Base-by-base conservation (phyloP, 2,329 filamentous ascomycete genomes). In the Taxawa tesnikishii region DNA sequence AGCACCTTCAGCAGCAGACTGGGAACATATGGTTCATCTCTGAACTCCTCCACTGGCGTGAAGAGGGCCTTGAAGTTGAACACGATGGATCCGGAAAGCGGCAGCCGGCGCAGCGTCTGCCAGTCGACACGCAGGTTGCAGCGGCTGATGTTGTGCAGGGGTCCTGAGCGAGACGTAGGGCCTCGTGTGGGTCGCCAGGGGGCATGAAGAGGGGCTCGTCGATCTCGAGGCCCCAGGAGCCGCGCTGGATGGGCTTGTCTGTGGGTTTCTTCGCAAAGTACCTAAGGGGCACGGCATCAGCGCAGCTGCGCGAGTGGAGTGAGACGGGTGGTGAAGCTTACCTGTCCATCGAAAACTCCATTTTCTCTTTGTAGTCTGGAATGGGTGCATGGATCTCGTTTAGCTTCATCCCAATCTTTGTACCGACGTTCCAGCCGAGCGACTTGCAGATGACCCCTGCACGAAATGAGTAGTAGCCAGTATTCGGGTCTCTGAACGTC, bases 1-100 rank as follows among this genome's bases (percentile, higher is more conserved):
- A 88, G 45, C 1, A 90, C 60, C 54, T 79, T 81, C 2, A 74
- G 54, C 2, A 84, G 32, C 4, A 92, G 50, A 0, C 69, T 70
- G 0, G 84, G 84, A 0, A 93, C 59, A 28, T 74, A 79, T 0
- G 80, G 71, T 51, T 93, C 84, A 35, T 79, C 65, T 3, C 70
- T 61, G 36, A 92, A 75, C 40, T 79, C 73, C 1, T 65, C 51
- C 0, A 93, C 52, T 0, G 80, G 79, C 0, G 83, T 90, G 55
- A 92, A 92, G 0, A 90, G 55, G 0, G 79, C 83, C 49, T 88
- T 92, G 69, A 88, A 93, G 53, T 90, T 92, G 62, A 93, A 93
- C 0, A 84, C 70, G 2, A 93, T 62, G 0, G 70, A 78, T 0
- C 72, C 82, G 0, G 79, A 84, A 0, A 93, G 61, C 0, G 84